Evolutionary conservation across 441 rosid genomes (phyloP), one percentile per base, ranked within the genome.

Genomic region (Aleurites moluccanus): DNA sequence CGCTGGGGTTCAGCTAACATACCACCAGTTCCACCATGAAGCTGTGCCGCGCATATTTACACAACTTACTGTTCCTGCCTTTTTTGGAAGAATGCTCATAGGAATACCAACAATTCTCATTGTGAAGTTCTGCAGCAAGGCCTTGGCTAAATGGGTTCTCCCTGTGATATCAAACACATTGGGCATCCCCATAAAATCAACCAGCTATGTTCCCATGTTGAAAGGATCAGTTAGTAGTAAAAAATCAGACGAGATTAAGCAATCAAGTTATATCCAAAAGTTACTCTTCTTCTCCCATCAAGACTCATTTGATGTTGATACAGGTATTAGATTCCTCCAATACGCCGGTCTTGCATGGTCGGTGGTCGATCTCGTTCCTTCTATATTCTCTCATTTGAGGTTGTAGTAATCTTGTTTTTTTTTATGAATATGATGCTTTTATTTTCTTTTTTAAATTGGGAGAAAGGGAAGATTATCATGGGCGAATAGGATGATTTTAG

Each of bases 321-420:
- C 99, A 0, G 97, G 98, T n/a, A 91, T 93, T 57, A 85, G 97
- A 75, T 96, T 92, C 82, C 78, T 96, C 62, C 98, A 96, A 74
- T 92, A 90, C 6, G 88, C 96, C 30, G 96, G 97, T 47, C 92
- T 93, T 52, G 97, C 97, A 16, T 95, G 99, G 97, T 89, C 99
- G 0, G 99, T 95, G 44, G 99, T 90, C 5, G 96, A 93, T 77
- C 90, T 93, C 33, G 91, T 89, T 69, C 99, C 99, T 20, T 83
- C 95, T 0, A 56, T 93, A 13, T 90, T 90, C 79, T 69, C 86
- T 27, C 69, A 81, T 73, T 40, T 91, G 55, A 75, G 85, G 49
- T 81, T 91, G 88, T 91, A 79, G 79, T 16, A 11, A 23, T 21
- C 23, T 16, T 47, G 10, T 42, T 1, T 0, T 23, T 23, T 14